Evolutionary conservation across 1,284 basidiomycete species (phyloP).

Genomic region (Tetrapyrgos nigripes): DNA sequence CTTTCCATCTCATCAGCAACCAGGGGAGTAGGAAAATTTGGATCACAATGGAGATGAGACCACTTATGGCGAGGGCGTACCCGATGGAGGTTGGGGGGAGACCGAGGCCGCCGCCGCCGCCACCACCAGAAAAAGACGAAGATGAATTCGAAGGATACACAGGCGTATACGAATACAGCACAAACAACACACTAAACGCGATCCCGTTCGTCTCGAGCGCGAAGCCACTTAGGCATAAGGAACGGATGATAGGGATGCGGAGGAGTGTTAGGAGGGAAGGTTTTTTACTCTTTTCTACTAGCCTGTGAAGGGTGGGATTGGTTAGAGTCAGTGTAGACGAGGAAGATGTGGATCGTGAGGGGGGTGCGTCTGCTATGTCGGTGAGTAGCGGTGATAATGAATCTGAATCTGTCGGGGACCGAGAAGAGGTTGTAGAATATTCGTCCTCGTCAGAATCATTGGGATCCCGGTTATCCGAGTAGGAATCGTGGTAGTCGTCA

Average conservation of each 20-base stretch:
- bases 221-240: constrained; percentile 60
- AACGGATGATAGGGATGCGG: constrained; percentile 56
- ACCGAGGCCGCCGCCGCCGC: constrained; percentile 55
- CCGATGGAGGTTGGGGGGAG: constrained; percentile 46
- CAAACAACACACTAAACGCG: constrained; percentile 71
- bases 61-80: constrained; percentile 51
- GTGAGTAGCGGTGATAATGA: too few relatives aligned
- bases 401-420: too few relatives aligned
- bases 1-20: constrained; percentile 46
- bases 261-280: constrained; percentile 44
- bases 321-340: neutral
- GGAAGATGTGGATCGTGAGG: neutral
- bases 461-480: too few relatives aligned
- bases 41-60: constrained; percentile 46
- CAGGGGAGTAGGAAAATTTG: constrained; percentile 52
- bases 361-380: too few relatives aligned
- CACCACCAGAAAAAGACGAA: constrained; percentile 65
- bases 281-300: constrained; percentile 20
- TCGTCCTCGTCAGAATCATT: too few relatives aligned
- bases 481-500: too few relatives aligned
- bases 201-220: constrained; percentile 62
- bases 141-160: too few relatives aligned
- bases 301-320: neutral
- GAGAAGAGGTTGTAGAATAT: too few relatives aligned
- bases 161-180: constrained; percentile 70